These are phyloP conservation scores for Dendrostoma leiphaemia DNA, from an alignment of 2,329 filamentous ascomycete species.

Conservation along the genomic window DNA sequence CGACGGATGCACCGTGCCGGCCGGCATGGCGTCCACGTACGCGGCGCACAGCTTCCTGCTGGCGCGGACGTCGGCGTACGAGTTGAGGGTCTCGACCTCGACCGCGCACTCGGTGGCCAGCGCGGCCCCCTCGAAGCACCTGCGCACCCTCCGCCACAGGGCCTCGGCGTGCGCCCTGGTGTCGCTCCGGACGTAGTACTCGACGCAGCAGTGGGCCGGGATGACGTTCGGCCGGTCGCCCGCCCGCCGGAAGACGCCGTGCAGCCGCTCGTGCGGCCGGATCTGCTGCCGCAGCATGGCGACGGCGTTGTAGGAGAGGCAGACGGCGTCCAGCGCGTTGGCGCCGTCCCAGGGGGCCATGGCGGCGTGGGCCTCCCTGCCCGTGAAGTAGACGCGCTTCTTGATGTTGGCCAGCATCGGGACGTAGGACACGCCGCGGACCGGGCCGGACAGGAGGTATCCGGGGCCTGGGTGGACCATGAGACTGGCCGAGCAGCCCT, in stretches of 20 bases:
- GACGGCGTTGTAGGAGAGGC: slow-evolving; percentile 38
- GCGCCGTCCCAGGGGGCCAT: slow-evolving; percentile 48
- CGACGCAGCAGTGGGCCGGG: slow-evolving; percentile 33
- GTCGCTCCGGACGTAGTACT: slow-evolving; percentile 43
- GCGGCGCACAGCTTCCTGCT: slow-evolving; percentile 17
- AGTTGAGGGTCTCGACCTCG: slow-evolving; percentile 27
- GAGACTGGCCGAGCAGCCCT: slow-evolving; percentile 36
- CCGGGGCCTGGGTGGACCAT: slow-evolving; percentile 34
- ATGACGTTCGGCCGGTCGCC: slow-evolving; percentile 38
- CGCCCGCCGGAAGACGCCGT: slow-evolving; percentile 43
- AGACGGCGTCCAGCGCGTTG: slow-evolving; percentile 49
- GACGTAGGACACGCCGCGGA: slow-evolving; percentile 26
- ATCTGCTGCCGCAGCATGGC: slow-evolving; percentile 49
- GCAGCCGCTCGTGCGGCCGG: slow-evolving; percentile 45
- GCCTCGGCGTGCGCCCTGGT: slow-evolving; percentile 32
- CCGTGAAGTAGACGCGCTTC: slow-evolving; percentile 38
- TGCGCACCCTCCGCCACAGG: slow-evolving; percentile 29
- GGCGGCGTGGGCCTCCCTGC: slow-evolving; percentile 44
- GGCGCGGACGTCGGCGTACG: slow-evolving; percentile 28
- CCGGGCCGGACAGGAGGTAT: slow-evolving; percentile 15
- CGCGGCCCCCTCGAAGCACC: slow-evolving; percentile 34
- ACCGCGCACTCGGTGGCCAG: slow-evolving; percentile 33
- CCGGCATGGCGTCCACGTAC: slow-evolving; percentile 29
- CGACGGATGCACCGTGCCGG: slow-evolving; percentile 28
- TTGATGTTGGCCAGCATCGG: slow-evolving; percentile 31